These are phyloP conservation scores for Aureobasidium musti DNA, from an alignment of 2,329 filamentous ascomycete species.

Conservation along the genomic window DNA sequence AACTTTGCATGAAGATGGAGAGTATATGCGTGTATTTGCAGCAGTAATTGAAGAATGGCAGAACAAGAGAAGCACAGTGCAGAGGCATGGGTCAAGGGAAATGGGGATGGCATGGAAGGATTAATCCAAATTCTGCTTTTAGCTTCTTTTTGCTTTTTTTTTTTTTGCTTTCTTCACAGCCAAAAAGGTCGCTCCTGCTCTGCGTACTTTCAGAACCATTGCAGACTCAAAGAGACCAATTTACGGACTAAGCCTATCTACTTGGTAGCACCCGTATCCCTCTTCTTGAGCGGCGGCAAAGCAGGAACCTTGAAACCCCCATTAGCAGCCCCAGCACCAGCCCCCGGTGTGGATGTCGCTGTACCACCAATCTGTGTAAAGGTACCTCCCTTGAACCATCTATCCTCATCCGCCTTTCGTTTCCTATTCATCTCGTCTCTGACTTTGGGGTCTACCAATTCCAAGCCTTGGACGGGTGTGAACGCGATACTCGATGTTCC, in stretches of 20 bases:
- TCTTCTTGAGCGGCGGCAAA: slow-evolving; percentile 71
- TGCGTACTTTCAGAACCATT: too few species aligned
- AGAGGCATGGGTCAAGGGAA: too few species aligned
- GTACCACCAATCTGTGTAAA: slow-evolving; percentile 79
- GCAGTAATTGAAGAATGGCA: too few species aligned
- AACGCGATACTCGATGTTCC: slow-evolving; percentile 79
- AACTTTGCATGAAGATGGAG: too few species aligned
- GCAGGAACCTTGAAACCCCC: slow-evolving; percentile 78
- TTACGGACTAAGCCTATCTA: neutral
- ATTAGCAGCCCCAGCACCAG: neutral
- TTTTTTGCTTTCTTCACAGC: too few species aligned
- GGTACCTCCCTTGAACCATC: slow-evolving; percentile 96
- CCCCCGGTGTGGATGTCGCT: slow-evolving; percentile 44
- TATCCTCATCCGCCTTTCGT: slow-evolving; percentile 88
- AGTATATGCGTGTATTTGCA: too few species aligned
- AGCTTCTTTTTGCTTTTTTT: too few species aligned
- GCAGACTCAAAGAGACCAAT: too few species aligned
- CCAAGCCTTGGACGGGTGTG: slow-evolving; percentile 89
- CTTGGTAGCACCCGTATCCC: slow-evolving; percentile 11
- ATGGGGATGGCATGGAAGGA: too few species aligned
- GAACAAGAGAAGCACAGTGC: too few species aligned
- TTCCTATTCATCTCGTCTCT: slow-evolving; percentile 86
- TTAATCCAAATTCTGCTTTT: too few species aligned
- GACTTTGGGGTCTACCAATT: slow-evolving; percentile 91
- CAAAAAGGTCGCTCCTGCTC: too few species aligned